A percentile compares a stretch with the other conserved stretches of the same genome.
These are phyloP conservation scores for Solanum okadae DNA, from an alignment of 257 asterid species.

Conservation along the genomic window DNA sequence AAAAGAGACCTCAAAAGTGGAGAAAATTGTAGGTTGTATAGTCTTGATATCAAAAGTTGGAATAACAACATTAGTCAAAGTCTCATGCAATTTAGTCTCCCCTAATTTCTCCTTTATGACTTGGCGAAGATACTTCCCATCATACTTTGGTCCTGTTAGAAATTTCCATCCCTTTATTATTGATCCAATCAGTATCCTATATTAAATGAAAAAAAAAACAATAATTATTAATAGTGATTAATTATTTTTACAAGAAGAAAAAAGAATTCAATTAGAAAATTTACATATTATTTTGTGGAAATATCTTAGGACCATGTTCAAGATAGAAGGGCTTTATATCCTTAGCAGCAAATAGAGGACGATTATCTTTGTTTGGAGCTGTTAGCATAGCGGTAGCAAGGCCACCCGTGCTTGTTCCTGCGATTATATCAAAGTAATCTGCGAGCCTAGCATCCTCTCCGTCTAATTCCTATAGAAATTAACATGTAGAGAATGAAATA, in stretches of 20 bases:
- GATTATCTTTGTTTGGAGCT: constrained; percentile 34
- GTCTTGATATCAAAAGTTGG: constrained; percentile 61
- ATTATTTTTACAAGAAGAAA: background rate
- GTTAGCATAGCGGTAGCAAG: constrained; percentile 59
- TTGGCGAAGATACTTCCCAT: constrained; percentile 41
- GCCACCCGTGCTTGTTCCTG: constrained; percentile 67
- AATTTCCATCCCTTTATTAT: constrained; percentile 13
- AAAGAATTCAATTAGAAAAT: background rate
- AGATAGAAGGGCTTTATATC: constrained; percentile 57
- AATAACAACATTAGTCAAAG: constrained; percentile 52
- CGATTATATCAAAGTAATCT: constrained; percentile 48
- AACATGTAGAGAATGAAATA: no score
- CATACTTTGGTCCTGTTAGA: constrained; percentile 43
- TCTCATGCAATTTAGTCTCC: constrained; percentile 23
- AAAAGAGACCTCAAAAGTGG: constrained; percentile 32
- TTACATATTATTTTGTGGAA: constrained; percentile 37
- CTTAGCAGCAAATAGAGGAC: constrained; percentile 48
- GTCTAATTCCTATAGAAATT: constrained; percentile 24
- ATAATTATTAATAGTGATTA: background rate
- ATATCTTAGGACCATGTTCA: constrained; percentile 44
- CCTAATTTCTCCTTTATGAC: constrained; percentile 27
- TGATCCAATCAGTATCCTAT: background rate
- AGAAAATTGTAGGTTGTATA: constrained; percentile 56
- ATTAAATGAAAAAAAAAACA: background rate
- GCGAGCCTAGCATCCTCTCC: constrained; percentile 39